Conservation (phyloP, 441 rosid species). For the Erysimum cheiri region DNA sequence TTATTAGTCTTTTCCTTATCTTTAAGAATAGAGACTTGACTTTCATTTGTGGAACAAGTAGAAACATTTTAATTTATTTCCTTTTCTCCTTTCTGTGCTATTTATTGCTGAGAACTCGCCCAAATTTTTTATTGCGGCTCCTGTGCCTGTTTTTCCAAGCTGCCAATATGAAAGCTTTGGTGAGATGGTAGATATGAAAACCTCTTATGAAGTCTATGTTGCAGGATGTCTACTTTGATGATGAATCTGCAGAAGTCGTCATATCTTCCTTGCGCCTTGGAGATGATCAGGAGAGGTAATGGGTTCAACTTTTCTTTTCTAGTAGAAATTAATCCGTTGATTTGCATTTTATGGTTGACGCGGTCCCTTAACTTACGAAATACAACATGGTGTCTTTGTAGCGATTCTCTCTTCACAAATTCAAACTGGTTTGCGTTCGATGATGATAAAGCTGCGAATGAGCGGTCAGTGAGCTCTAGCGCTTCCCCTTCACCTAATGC, state of each 20-base stretch:
- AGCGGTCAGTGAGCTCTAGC: conserved; percentile 56
- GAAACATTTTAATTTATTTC: neutral
- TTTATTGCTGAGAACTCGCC: conserved; percentile 22
- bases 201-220: conserved; percentile 41
- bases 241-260: conserved; percentile 98
- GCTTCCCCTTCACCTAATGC: conserved; percentile 70
- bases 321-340: conserved; percentile 25
- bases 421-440: conserved; percentile 95
- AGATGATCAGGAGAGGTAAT: conserved; percentile 88
- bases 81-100: conserved; percentile 13
- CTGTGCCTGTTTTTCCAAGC: conserved; percentile 16
- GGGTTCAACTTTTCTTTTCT: conserved; percentile 17
- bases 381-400: conserved; percentile 47
- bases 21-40: neutral
- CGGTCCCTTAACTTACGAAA: neutral
- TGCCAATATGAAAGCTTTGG: conserved; percentile 18
- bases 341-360: conserved; percentile 19
- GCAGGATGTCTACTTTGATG: conserved; percentile 99
- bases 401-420: conserved; percentile 82
- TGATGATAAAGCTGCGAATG: conserved; percentile 68
- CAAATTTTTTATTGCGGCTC: neutral
- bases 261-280: conserved; percentile 95
- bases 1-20: conserved; percentile 24
- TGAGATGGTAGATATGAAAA: conserved; percentile 32
- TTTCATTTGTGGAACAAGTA: conserved; percentile 17